A percentile compares a stretch with the other conserved stretches of the same genome.
Evolutionary conservation across 73 alveolate genomes (phyloP).

Genomic region (Paramecium tetraurelia): DNA sequence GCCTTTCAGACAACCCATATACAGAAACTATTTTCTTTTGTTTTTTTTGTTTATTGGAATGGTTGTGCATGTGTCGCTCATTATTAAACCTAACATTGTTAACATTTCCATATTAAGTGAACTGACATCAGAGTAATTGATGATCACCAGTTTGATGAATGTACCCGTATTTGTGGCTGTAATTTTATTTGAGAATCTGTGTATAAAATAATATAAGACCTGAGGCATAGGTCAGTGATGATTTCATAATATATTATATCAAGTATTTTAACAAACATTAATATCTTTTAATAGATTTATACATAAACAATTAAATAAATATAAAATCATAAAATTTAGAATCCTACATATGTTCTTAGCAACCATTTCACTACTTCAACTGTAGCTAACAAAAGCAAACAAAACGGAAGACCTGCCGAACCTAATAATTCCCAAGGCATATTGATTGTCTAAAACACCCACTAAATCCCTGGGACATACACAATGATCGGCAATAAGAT

Average conservation of each 20-base stretch:
- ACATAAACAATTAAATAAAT: not conserved
- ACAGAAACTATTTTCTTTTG: not conserved
- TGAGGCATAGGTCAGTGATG: not conserved
- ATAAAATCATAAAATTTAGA: not conserved
- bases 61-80: not conserved
- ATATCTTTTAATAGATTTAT: not conserved
- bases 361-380: not conserved
- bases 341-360: not conserved
- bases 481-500: not conserved
- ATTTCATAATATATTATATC: not conserved
- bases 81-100: not conserved
- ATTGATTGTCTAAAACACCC: not conserved
- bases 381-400: not conserved
- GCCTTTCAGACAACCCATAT: slow-evolving; percentile 12
- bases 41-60: not conserved
- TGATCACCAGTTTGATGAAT: not conserved
- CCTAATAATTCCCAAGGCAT: slow-evolving; percentile 41
- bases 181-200: not conserved
- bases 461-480: not conserved
- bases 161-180: not conserved
- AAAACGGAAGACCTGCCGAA: slow-evolving; percentile 33
- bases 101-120: not conserved
- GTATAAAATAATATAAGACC: not conserved
- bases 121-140: not conserved
- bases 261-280: no score